phyloP scores from a whole-genome alignment of 352 stramenopile genomes.

The Thalassiosira exigua region DNA sequence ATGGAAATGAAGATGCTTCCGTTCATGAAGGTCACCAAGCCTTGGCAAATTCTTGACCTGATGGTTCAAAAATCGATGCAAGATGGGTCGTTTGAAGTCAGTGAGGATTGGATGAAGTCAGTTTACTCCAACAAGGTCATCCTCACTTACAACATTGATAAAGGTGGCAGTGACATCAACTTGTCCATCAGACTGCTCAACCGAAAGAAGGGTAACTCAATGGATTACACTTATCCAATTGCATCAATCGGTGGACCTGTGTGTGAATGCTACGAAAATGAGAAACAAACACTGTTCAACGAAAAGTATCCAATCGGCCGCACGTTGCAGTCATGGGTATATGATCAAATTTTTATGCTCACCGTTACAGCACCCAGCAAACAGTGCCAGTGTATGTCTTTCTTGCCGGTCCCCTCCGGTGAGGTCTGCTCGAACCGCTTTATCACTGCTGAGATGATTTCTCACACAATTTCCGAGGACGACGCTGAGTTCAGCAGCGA shows the following conservation, averaged over 20 bases:
- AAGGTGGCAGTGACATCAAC: constrained; percentile 14
- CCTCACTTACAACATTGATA: constrained; percentile 18
- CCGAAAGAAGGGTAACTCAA: constrained; percentile 25
- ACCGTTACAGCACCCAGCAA: background rate
- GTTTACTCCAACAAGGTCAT: constrained; percentile 13
- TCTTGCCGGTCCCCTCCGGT: background rate
- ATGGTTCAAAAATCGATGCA: constrained; percentile 20
- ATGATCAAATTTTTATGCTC: background rate
- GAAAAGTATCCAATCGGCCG: constrained; percentile 7
- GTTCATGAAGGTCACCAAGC: constrained; percentile 7
- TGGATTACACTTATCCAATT: constrained; percentile 21
- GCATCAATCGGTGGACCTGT: constrained; percentile 17
- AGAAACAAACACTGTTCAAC: constrained; percentile 18
- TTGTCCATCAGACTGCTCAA: constrained; percentile 12
- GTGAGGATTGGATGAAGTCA: constrained; percentile 12
- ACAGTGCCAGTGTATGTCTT: constrained; percentile 1
- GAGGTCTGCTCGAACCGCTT: background rate
- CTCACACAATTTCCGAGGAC: too few relatives aligned
- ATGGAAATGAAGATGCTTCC: constrained; percentile 1
- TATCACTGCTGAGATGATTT: too few relatives aligned
- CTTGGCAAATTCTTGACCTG: constrained; percentile 17
- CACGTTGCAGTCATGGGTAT: background rate
- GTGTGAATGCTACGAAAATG: constrained; percentile 23
- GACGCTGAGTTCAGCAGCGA: too few relatives aligned
- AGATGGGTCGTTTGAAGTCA: constrained; percentile 11